A percentile compares a stretch with the other conserved stretches of the same genome.
These are phyloP conservation scores for Termitomyces sp. DNA, from an alignment of 1,284 basidiomycete species.

Conservation along the genomic window DNA sequence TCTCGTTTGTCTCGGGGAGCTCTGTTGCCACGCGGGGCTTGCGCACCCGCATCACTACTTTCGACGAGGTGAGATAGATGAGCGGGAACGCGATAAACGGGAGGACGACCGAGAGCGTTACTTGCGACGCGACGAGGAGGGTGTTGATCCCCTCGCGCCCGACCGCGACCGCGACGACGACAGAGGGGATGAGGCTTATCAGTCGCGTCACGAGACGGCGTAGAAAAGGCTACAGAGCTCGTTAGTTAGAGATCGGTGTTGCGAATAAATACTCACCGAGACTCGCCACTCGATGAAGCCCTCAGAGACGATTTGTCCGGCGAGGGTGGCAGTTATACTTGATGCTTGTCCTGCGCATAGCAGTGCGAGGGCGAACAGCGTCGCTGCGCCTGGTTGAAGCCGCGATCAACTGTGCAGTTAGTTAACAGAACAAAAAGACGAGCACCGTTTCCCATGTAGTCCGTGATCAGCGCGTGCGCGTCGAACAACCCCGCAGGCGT, in stretches of 20 bases:
- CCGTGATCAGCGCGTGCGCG: constrained; percentile 59
- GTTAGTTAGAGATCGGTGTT: not conserved
- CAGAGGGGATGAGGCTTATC: constrained; percentile 70
- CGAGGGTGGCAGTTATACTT: constrained; percentile 77
- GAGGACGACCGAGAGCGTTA: constrained; percentile 70
- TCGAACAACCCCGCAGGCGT: constrained; percentile 60
- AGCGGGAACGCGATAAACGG: constrained; percentile 74
- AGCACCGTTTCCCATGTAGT: constrained; percentile 56
- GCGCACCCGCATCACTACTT: constrained; percentile 48
- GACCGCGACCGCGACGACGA: constrained; percentile 62
- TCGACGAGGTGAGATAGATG: constrained; percentile 57
- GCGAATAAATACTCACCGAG: constrained; percentile 43
- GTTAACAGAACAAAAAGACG: not conserved
- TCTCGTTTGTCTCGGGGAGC: not conserved
- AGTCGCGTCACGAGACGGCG: constrained; percentile 71
- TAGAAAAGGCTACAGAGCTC: constrained; percentile 43
- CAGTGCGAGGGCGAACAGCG: constrained; percentile 68
- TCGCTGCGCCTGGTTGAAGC: constrained; percentile 54
- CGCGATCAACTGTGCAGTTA: not conserved
- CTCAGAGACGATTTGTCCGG: constrained; percentile 80
- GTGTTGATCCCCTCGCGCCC: constrained; percentile 67
- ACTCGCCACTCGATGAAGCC: constrained; percentile 82
- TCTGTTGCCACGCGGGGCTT: constrained; percentile 4
- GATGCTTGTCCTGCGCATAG: constrained; percentile 78
- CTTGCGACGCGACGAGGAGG: constrained; percentile 76